These are phyloP conservation scores for Ogataea parapolymorpha DNA, from an alignment of 805 yeast genomes.

Conservation along the genomic window DNA sequence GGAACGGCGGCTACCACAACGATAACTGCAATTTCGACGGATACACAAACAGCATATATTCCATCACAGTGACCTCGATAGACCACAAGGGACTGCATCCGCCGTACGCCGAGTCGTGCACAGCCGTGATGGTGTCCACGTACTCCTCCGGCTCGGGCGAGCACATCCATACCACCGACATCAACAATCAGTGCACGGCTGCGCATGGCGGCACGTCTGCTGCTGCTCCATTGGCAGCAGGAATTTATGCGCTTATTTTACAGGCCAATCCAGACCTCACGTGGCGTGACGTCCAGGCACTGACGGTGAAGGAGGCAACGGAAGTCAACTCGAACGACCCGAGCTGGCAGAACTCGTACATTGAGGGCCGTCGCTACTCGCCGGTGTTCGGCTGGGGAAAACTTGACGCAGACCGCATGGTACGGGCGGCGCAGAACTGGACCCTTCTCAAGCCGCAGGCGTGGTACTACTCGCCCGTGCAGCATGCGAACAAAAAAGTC, in stretches of 20 bases:
- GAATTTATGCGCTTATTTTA: slow-evolving; percentile 80
- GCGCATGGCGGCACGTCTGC: slow-evolving; percentile 97
- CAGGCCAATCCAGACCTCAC: slow-evolving; percentile 83
- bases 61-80: slow-evolving; percentile 91
- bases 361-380: slow-evolving; percentile 64
- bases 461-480: slow-evolving; percentile 57
- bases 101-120: slow-evolving; percentile 84
- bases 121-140: slow-evolving; percentile 92
- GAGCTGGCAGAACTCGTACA: slow-evolving; percentile 68
- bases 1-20: slow-evolving; percentile 80
- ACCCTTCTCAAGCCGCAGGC: slow-evolving; percentile 84
- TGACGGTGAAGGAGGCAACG: slow-evolving; percentile 67
- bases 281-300: slow-evolving; percentile 94
- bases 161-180: slow-evolving; percentile 84
- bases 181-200: slow-evolving; percentile 63
- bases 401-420: slow-evolving; percentile 76
- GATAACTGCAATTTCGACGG: slow-evolving; percentile 98
- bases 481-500: slow-evolving; percentile 31
- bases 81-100: slow-evolving; percentile 89
- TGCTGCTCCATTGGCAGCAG: slow-evolving; percentile 98
- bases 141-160: slow-evolving; percentile 90
- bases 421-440: slow-evolving; percentile 71
- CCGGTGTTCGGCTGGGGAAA: slow-evolving; percentile 92
- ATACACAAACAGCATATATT: slow-evolving; percentile 91
- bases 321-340: slow-evolving; percentile 67